Percentiles rank a stretch among this genome's conserved stretches.
phyloP scores from a whole-genome alignment of 768 basidiomycete species.

The Suillus hirtellus region DNA sequence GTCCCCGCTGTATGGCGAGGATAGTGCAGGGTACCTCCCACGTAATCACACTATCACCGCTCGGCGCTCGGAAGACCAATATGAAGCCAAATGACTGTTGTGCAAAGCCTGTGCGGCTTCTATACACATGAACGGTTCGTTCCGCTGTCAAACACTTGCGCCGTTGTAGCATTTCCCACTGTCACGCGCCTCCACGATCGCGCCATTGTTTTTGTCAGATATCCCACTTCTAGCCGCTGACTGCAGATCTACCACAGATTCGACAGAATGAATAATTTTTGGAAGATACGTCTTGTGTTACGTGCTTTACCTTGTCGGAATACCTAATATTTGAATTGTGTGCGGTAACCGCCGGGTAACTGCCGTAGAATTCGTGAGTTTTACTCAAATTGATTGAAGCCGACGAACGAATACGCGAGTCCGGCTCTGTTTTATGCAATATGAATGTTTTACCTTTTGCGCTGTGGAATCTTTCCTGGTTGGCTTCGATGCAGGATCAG shows the following conservation, averaged over 20 bases:
- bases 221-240: background rate
- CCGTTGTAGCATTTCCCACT: background rate
- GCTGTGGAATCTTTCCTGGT: background rate
- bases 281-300: constrained; percentile 6
- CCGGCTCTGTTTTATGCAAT: background rate
- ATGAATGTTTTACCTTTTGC: background rate
- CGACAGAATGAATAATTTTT: background rate
- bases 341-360: background rate
- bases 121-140: constrained; percentile 52
- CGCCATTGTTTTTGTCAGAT: background rate
- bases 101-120: constrained; percentile 19
- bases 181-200: background rate
- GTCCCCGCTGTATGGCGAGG: constrained; percentile 29
- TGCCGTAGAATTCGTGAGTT: constrained; percentile 1
- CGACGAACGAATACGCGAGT: background rate
- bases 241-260: background rate
- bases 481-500: background rate
- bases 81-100: constrained; percentile 61
- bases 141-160: constrained; percentile 60
- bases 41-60: constrained; percentile 40
- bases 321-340: background rate
- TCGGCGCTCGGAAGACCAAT: constrained; percentile 41
- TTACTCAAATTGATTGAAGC: background rate
- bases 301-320: constrained; percentile 6
- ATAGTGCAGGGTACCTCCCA: constrained; percentile 36